Evolutionary conservation across 805 yeast species (phyloP).

Genomic region (Saccharomycopsis fermentans): DNA sequence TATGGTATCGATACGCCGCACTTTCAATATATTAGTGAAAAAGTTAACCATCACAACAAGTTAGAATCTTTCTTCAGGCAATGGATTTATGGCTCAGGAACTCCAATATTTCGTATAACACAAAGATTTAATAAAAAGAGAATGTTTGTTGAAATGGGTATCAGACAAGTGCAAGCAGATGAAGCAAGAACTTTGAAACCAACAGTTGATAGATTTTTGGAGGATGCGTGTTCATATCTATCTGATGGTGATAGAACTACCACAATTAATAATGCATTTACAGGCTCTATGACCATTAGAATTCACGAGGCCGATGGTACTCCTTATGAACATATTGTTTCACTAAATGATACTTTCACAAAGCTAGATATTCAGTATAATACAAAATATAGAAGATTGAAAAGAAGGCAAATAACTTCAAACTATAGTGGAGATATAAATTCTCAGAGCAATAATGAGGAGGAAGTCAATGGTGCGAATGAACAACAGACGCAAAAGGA

Average conservation of each 20-base stretch:
- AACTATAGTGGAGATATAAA: constrained; percentile 10
- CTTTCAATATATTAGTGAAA: constrained; percentile 89
- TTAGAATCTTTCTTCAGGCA: constrained; percentile 79
- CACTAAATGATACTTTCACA: constrained; percentile 72
- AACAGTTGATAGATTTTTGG: constrained; percentile 27
- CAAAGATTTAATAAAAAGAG: constrained; percentile 91
- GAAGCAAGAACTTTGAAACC: constrained; percentile 36
- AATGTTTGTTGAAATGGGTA: constrained; percentile 89
- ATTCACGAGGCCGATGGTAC: constrained; percentile 98
- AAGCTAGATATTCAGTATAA: constrained; percentile 91
- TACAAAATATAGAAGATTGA: constrained; percentile 79
- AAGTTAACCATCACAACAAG: constrained; percentile 80
- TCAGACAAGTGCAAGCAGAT: constrained; percentile 75
- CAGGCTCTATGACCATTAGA: constrained; percentile 94
- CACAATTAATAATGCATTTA: constrained; percentile 36
- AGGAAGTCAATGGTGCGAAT: constrained; percentile 20
- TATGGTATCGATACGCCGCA: constrained; percentile 75
- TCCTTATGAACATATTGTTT: constrained; percentile 95
- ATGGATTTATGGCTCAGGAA: constrained; percentile 87
- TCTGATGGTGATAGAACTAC: constrained; percentile 14
- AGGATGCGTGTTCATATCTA: constrained; percentile 26
- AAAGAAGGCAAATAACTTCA: constrained; percentile 38
- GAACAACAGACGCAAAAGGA: constrained; percentile 13
- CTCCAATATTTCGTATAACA: constrained; percentile 79
- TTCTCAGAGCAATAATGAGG: constrained; percentile 20